These are phyloP conservation scores for Kodamaea restingae DNA, from an alignment of 805 yeast genomes.

Conservation along the genomic window DNA sequence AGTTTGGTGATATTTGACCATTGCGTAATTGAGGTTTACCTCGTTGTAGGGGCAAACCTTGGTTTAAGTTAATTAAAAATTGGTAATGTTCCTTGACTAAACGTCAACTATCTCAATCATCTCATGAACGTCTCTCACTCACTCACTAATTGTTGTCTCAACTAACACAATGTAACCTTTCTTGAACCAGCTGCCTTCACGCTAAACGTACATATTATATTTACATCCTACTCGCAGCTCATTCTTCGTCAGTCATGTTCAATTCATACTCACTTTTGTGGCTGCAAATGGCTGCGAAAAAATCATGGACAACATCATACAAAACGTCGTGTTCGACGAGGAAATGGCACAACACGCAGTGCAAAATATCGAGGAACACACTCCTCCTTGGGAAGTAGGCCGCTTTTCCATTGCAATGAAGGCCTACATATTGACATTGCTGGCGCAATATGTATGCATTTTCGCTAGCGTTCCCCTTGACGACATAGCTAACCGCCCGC, in stretches of 20 bases:
- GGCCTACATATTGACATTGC: slow-evolving; percentile 19
- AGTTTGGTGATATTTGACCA: too few species aligned
- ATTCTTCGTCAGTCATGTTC: neutral
- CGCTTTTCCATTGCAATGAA: slow-evolving; percentile 12
- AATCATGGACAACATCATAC: slow-evolving; percentile 4
- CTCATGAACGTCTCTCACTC: too few species aligned
- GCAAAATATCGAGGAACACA: neutral
- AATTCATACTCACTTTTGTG: neutral
- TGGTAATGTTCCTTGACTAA: too few species aligned
- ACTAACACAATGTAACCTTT: too few species aligned
- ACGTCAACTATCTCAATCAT: too few species aligned
- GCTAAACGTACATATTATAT: neutral
- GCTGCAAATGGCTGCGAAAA: slow-evolving; percentile 7
- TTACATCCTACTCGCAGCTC: neutral
- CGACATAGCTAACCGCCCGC: slow-evolving; percentile 29
- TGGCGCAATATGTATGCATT: slow-evolving; percentile 26
- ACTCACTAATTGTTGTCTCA: too few species aligned
- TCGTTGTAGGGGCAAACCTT: too few species aligned
- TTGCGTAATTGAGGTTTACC: too few species aligned
- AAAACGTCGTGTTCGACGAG: slow-evolving; percentile 7
- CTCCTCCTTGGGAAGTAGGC: slow-evolving; percentile 11
- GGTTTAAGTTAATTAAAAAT: too few species aligned
- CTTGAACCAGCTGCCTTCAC: too few species aligned
- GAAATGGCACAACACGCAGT: neutral
- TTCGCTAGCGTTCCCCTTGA: slow-evolving; percentile 34